These are phyloP conservation scores for Afroboletus lepidellus DNA, from an alignment of 1,284 basidiomycete species.

Conservation along the genomic window DNA sequence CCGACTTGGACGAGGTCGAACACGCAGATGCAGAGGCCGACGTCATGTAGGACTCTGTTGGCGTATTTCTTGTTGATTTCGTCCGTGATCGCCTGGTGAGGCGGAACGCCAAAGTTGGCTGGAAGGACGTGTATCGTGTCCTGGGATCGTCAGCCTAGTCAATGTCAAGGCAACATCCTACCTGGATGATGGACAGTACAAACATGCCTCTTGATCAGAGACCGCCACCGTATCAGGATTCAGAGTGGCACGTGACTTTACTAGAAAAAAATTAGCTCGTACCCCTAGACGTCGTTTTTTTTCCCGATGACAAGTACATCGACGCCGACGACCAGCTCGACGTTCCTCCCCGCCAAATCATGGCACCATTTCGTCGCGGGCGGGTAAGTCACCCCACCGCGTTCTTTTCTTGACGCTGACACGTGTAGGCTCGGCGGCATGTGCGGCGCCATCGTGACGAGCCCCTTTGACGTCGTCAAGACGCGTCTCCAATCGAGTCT, in stretches of 20 bases:
- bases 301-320: slow-evolving; percentile 20
- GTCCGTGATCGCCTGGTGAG: slow-evolving; percentile 70
- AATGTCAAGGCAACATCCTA: slow-evolving; percentile 7
- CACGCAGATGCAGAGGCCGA: slow-evolving; percentile 87
- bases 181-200: slow-evolving; percentile 59
- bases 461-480: slow-evolving; percentile 98
- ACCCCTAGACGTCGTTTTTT: too few species aligned
- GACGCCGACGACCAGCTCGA: slow-evolving; percentile 18
- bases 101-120: slow-evolving; percentile 67
- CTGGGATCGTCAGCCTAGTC: slow-evolving; percentile 31
- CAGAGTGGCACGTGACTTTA: slow-evolving; percentile 20
- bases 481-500: slow-evolving; percentile 93
- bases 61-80: slow-evolving; percentile 94
- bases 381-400: slow-evolving; percentile 56
- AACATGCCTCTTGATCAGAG: slow-evolving; percentile 47
- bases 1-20: slow-evolving; percentile 86
- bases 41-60: slow-evolving; percentile 88
- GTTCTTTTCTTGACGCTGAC: background rate
- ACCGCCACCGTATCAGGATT: too few species aligned
- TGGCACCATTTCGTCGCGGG: slow-evolving; percentile 86
- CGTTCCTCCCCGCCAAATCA: slow-evolving; percentile 68
- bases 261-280: background rate
- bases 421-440: slow-evolving; percentile 83
- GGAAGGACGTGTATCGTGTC: slow-evolving; percentile 82
- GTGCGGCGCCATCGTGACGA: slow-evolving; percentile 96